Evolutionary conservation across 2,329 filamentous ascomycete species (phyloP).

Genomic region (Lizonia empirigonia): DNA sequence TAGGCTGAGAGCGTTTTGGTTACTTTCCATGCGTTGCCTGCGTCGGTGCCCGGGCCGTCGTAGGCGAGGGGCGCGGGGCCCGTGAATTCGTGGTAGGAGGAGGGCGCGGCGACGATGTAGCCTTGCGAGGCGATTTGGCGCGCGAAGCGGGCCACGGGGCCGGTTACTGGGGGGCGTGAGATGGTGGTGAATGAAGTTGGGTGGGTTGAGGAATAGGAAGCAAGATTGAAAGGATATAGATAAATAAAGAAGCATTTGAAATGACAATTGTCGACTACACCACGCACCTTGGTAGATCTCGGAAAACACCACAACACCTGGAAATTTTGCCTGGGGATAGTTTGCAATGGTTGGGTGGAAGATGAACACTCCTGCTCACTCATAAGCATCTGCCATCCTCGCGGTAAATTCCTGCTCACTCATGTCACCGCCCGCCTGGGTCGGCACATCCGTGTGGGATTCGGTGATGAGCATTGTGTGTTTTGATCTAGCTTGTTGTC

Average conservation of each 20-base stretch:
- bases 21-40: constrained; percentile 85
- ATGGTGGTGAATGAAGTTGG: no score
- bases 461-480: constrained; percentile 64
- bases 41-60: constrained; percentile 84
- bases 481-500: not conserved
- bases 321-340: constrained; percentile 88
- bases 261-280: not conserved
- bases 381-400: no score
- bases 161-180: constrained; percentile 65
- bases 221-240: not conserved
- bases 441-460: constrained; percentile 63
- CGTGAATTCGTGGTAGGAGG: constrained; percentile 91
- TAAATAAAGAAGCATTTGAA: not conserved
- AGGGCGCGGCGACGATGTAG: constrained; percentile 90
- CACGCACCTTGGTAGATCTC: constrained; percentile 89
- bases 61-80: constrained; percentile 83
- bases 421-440: constrained; percentile 65
- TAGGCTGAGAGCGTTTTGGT: constrained; percentile 85
- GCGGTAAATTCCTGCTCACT: no score
- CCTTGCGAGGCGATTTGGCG: constrained; percentile 90
- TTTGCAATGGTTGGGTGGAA: constrained; percentile 85
- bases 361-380: constrained; percentile 81
- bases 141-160: constrained; percentile 85
- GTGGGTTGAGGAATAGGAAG: not conserved
- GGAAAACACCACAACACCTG: constrained; percentile 85